These are phyloP conservation scores for Fusarium nygamai DNA, from an alignment of 2,329 filamentous ascomycete genomes.

Conservation along the genomic window DNA sequence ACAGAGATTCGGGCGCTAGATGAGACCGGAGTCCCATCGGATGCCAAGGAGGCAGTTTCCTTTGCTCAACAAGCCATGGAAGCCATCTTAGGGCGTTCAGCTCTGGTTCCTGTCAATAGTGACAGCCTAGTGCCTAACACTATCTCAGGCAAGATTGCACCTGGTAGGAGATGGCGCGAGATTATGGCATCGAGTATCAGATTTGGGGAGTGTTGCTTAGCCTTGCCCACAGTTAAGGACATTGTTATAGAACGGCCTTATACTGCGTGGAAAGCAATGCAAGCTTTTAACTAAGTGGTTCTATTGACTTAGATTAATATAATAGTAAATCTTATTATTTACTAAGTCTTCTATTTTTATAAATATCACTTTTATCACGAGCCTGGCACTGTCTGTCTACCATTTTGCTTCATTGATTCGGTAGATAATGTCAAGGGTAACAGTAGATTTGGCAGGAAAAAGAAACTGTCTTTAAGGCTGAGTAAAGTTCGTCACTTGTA, in stretches of 20 bases:
- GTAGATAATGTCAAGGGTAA: not conserved
- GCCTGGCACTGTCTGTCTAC: not conserved
- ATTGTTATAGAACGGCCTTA: constrained; percentile 1
- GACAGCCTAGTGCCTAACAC: constrained; percentile 1
- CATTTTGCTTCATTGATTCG: not conserved
- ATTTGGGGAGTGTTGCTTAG: not conserved
- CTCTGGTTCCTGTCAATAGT: constrained; percentile 5
- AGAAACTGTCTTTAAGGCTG: not conserved
- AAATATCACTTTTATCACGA: not conserved
- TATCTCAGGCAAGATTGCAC: constrained; percentile 8
- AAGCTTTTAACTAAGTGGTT: not conserved
- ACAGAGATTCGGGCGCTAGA: constrained; percentile 61
- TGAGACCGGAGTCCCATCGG: constrained; percentile 62
- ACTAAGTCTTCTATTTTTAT: too few relatives aligned
- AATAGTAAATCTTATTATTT: too few relatives aligned
- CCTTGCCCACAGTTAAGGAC: not conserved
- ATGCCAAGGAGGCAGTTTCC: constrained; percentile 60
- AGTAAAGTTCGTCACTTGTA: not conserved
- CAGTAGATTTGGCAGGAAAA: not conserved
- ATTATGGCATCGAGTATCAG: not conserved
- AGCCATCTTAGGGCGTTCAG: constrained; percentile 60
- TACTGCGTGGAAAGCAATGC: constrained; percentile 9
- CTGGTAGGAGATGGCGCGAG: constrained; percentile 3
- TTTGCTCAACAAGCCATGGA: constrained; percentile 70
- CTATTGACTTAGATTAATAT: too few relatives aligned